These are phyloP conservation scores for Pseudomonodictys pantanalensis DNA, from an alignment of 495 filamentous ascomycete genomes.

Conservation along the genomic window DNA sequence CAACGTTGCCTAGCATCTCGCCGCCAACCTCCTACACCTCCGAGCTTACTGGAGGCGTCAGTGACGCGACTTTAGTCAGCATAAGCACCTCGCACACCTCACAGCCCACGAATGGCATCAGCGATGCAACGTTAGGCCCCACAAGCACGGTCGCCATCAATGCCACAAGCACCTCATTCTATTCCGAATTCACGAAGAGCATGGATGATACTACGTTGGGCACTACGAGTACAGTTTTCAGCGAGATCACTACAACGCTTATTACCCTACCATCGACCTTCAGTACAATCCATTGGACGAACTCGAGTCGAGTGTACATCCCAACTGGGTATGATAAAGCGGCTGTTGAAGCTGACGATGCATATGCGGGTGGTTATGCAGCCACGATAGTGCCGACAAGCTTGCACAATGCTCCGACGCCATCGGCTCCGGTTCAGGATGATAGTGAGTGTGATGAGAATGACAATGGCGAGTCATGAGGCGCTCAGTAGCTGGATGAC, in stretches of 20 bases:
- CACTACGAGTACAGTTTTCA: too few relatives aligned
- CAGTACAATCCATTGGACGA: background rate
- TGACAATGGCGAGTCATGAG: background rate
- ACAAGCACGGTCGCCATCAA: too few relatives aligned
- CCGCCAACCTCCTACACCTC: too few relatives aligned
- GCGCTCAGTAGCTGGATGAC: too few relatives aligned
- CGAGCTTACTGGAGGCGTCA: too few relatives aligned
- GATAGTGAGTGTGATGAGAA: background rate
- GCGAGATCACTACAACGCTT: background rate
- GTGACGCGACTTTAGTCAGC: too few relatives aligned
- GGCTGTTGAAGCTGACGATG: background rate
- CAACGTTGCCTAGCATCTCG: too few relatives aligned
- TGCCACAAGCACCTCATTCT: too few relatives aligned
- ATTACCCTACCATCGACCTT: background rate
- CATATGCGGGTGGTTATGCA: background rate
- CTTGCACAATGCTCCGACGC: background rate
- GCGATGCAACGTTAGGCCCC: too few relatives aligned
- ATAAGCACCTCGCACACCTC: too few relatives aligned
- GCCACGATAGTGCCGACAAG: too few relatives aligned
- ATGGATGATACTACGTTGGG: background rate
- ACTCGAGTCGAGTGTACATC: background rate
- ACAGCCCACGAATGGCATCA: too few relatives aligned
- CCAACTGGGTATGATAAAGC: background rate
- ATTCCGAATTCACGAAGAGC: background rate
- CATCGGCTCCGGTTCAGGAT: background rate